Percentiles rank a stretch among this genome's conserved stretches.
Evolutionary conservation across 768 basidiomycete species (phyloP).

Genomic region (Mycena pura): DNA sequence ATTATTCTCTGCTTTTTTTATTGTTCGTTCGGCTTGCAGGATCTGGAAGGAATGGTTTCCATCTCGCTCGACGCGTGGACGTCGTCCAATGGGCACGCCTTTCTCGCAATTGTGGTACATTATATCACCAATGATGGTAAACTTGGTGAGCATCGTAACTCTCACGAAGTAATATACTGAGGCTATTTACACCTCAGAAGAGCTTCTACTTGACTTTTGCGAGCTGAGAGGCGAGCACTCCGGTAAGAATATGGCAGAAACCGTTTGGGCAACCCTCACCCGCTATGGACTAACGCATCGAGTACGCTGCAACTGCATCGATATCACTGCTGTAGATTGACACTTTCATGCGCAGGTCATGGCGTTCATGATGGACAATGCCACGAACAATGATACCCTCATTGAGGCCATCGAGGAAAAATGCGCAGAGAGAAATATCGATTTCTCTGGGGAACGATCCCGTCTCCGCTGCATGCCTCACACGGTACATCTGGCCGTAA

Average conservation of each 20-base stretch:
- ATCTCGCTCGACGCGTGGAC: conserved; percentile 25
- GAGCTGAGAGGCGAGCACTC: conserved; percentile 42
- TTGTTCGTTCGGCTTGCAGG: too few relatives aligned
- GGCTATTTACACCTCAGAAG: too few relatives aligned
- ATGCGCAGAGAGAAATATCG: conserved; percentile 24
- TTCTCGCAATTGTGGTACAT: conserved; percentile 19
- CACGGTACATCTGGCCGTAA: conserved; percentile 45
- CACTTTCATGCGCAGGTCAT: conserved; percentile 34
- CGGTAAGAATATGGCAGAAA: conserved; percentile 43
- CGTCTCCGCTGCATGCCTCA: conserved; percentile 47
- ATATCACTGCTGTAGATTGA: background rate
- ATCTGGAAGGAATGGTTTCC: background rate
- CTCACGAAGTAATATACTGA: background rate
- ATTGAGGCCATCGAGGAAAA: conserved; percentile 27
- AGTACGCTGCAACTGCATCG: conserved; percentile 18
- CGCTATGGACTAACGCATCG: conserved; percentile 32
- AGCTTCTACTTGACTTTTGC: conserved; percentile 43
- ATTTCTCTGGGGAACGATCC: conserved; percentile 31
- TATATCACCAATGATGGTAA: conserved; percentile 16
- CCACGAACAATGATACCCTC: conserved; percentile 45
- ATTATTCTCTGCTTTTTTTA: too few relatives aligned
- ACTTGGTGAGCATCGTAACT: background rate
- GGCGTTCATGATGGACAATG: conserved; percentile 44
- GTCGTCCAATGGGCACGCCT: conserved; percentile 15
- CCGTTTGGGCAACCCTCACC: conserved; percentile 37